These are phyloP conservation scores for Trichoderma gamsii DNA, from an alignment of 495 filamentous ascomycete genomes.

Conservation along the genomic window DNA sequence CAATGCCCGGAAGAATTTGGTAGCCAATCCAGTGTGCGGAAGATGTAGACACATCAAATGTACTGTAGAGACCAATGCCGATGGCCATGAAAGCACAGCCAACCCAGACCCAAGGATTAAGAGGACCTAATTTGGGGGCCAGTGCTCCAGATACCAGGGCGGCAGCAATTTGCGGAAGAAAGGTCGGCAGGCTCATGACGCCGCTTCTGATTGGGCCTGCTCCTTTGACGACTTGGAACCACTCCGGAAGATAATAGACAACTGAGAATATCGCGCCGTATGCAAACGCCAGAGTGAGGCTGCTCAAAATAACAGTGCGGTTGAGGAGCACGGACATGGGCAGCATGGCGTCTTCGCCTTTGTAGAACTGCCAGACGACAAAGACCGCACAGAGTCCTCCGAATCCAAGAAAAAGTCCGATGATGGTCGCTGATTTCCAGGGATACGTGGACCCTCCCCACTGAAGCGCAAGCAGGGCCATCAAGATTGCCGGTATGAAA, in stretches of 20 bases:
- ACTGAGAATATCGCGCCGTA: conserved; percentile 21
- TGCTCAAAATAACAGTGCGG: conserved; percentile 28
- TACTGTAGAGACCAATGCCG: conserved; percentile 46
- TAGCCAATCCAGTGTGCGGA: conserved; percentile 52
- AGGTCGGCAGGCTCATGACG: conserved; percentile 46
- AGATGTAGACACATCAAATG: conserved; percentile 37
- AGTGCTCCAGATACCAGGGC: conserved; percentile 42
- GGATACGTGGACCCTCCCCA: conserved; percentile 45
- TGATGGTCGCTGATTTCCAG: conserved; percentile 39
- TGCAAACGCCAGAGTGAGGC: conserved; percentile 23
- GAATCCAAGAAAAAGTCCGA: conserved; percentile 42
- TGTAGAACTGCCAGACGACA: conserved; percentile 42
- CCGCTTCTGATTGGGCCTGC: conserved; percentile 43
- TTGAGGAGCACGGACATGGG: conserved; percentile 25
- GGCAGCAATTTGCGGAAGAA: conserved; percentile 43
- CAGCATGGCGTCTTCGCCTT: conserved; percentile 43
- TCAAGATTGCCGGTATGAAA: conserved; percentile 43
- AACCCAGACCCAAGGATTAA: conserved; percentile 44
- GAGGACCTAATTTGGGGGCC: conserved; percentile 30
- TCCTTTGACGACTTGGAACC: conserved; percentile 57
- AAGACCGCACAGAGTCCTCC: conserved; percentile 35
- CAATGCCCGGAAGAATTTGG: conserved; percentile 50
- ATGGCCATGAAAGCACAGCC: conserved; percentile 50
- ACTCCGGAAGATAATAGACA: conserved; percentile 51
- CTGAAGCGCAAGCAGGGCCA: conserved; percentile 47